Evolutionary conservation across 2,329 filamentous ascomycete species (phyloP).

Genomic region (Grosmannia serpens): DNA sequence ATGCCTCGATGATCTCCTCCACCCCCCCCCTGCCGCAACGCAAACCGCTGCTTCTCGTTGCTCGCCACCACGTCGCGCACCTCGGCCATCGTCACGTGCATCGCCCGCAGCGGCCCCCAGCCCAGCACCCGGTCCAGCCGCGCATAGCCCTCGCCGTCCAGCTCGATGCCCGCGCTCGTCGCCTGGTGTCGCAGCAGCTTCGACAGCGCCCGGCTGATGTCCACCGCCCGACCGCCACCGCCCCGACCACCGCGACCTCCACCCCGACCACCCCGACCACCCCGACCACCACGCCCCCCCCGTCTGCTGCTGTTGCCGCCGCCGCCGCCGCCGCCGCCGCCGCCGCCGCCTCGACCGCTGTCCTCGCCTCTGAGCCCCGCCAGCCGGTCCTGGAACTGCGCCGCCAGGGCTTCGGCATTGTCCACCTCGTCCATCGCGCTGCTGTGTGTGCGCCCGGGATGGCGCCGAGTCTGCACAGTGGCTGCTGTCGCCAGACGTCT

Average conservation of each 20-base stretch:
- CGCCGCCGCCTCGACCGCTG: no score
- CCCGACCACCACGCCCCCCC: not conserved
- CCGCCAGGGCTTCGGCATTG: slow-evolving; percentile 11
- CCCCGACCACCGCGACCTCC: slow-evolving; percentile 18
- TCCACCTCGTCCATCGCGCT: slow-evolving; percentile 6
- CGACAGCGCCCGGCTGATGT: slow-evolving; percentile 43
- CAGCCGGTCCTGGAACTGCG: slow-evolving; percentile 9
- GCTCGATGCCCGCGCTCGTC: slow-evolving; percentile 39
- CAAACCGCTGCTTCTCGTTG: slow-evolving; percentile 88
- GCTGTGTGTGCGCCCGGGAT: no score
- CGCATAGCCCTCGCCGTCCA: slow-evolving; percentile 50
- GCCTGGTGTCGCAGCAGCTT: slow-evolving; percentile 45
- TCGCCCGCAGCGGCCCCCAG: slow-evolving; percentile 49
- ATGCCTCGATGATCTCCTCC: slow-evolving; percentile 1
- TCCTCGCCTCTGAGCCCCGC: not conserved
- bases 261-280: no score
- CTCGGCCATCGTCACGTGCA: slow-evolving; percentile 66
- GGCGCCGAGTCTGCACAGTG: not conserved
- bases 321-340: not conserved
- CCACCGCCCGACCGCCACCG: slow-evolving; percentile 29
- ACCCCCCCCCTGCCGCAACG: slow-evolving; percentile 45
- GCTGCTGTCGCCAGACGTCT: not conserved
- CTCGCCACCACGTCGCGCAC: slow-evolving; percentile 56
- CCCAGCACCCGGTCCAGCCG: slow-evolving; percentile 43
- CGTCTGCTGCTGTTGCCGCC: not conserved